Base-by-base conservation (phyloP, 495 filamentous ascomycete species). In the Jackrogersella multiformis region DNA sequence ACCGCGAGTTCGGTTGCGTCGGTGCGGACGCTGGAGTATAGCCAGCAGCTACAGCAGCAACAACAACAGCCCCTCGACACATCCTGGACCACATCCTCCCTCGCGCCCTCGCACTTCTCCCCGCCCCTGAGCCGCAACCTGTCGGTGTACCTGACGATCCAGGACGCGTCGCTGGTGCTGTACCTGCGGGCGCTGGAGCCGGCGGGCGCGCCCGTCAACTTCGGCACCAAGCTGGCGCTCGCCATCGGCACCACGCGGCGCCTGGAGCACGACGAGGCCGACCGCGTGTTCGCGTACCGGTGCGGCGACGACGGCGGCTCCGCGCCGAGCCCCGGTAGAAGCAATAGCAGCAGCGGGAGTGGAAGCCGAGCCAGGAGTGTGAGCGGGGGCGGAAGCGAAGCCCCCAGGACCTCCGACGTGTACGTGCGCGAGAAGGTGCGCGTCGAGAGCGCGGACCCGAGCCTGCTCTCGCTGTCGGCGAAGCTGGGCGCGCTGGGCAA, bases 371-470 rank as follows among this genome's bases (percentile, higher is more conserved):
- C n/a, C n/a, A n/a, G n/a, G n/a, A n/a, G n/a, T n/a, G n/a, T n/a
- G n/a, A n/a, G n/a, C n/a, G n/a, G n/a, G n/a, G n/a, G n/a, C n/a
- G n/a, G n/a, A n/a, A n/a, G n/a, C n/a, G n/a, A n/a, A n/a, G n/a
- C n/a, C n/a, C n/a, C n/a, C n/a, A n/a, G n/a, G n/a, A n/a, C n/a
- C n/a, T n/a, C n/a, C n/a, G n/a, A n/a, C n/a, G 94, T 97, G 0
- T 87, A 84, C 41, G 96, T 99, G 16, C 88, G 85, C 64, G 95
- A 98, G 70, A 97, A 97, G 76, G 86, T 99, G 8, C 84, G 87
- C 26, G 92, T 98, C 5, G 95, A 97, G 79, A 94, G 88, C 58
- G 91, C 93, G 56, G 95, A 99, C 73, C 96, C 95, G 28, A 92
- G 88, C 73, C 67, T 99, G 64, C 86, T 99, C 79, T 87, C 89